Evolutionary conservation across 805 yeast genomes (phyloP), one percentile per base, ranked within the genome.

Genomic region (Middelhovenomyces tepae): DNA sequence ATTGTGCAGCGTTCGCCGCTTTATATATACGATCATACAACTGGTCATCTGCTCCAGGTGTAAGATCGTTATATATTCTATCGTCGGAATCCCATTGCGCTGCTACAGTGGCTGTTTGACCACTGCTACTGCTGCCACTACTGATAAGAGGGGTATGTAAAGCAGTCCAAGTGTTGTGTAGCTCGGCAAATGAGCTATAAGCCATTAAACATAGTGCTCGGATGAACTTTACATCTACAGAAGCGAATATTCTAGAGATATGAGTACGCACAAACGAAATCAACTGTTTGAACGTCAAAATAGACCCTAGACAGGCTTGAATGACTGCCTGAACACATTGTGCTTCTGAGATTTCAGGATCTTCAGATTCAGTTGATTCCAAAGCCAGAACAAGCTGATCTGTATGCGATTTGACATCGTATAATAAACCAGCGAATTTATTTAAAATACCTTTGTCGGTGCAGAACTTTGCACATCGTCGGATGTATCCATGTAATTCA

Each of bases 1-100:
- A 71, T 45, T 75, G 81, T 2, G 94, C 87, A 34, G 80, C 70
- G 10, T 65, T 52, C 2, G 81, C 70, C 1, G 87, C 85, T 11
- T 65, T 62, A 18, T 65, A 70, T 26, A 83, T 64, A 13, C 82
- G 71, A 21, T 71, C 73, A 46, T 78, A 79, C 32, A 83, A 57
- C 44, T 75, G 78, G 27, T 69, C 73, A 50, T 83, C 94, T 18
- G 75, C 69, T 20, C 73, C 78, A 10, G 65, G 64, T n/a, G n/a
- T n/a, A n/a, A n/a, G n/a, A n/a, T n/a, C n/a, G n/a, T n/a, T n/a
- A n/a, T n/a, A n/a, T n/a, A n/a, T 39, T 22, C 29, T 43, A 50
- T 28, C 47, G 50, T 36, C 43, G 54, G 28, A 16, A 22, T 20
- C 28, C 22, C 13, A 18, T 4, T 40, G 34, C 7, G 29, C 27